phyloP scores from a whole-genome alignment of 2,329 filamentous ascomycete species.

The Penicillium italicum region DNA sequence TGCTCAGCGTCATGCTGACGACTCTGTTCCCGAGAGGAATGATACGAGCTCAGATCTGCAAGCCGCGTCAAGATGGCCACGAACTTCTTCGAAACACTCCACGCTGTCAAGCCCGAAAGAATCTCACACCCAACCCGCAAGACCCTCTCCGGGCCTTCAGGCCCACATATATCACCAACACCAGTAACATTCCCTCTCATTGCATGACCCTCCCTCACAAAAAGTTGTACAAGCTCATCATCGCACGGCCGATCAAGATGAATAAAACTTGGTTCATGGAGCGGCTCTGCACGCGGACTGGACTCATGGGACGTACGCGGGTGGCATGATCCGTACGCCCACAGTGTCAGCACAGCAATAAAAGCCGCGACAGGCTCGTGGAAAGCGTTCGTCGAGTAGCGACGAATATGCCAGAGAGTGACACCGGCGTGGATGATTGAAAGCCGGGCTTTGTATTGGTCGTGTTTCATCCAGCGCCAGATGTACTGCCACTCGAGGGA shows the following conservation, averaged over 20 bases:
- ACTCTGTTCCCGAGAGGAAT: constrained; percentile 6
- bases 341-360: constrained; percentile 47
- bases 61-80: constrained; percentile 33
- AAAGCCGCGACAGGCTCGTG: constrained; percentile 48
- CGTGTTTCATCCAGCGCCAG: constrained; percentile 49
- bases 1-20: constrained; percentile 1
- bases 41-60: constrained; percentile 23
- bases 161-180: constrained; percentile 50
- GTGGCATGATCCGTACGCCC: constrained; percentile 45
- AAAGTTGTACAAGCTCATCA: constrained; percentile 57
- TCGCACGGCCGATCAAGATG: constrained; percentile 55
- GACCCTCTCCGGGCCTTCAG: constrained; percentile 38
- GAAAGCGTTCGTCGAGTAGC: constrained; percentile 49
- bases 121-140: constrained; percentile 40
- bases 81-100: constrained; percentile 37
- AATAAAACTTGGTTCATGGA: constrained; percentile 44
- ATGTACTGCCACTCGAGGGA: constrained; percentile 42
- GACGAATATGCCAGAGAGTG: constrained; percentile 52
- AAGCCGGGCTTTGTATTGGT: constrained; percentile 56
- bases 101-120: constrained; percentile 33
- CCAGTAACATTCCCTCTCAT: constrained; percentile 53
- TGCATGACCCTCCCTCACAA: constrained; percentile 49
- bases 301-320: constrained; percentile 32
- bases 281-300: constrained; percentile 16
- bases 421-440: constrained; percentile 54